Evolutionary conservation across 2,329 filamentous ascomycete genomes (phyloP), one percentile per base, ranked within the genome.

Genomic region (Cladophialophora yegresii): DNA sequence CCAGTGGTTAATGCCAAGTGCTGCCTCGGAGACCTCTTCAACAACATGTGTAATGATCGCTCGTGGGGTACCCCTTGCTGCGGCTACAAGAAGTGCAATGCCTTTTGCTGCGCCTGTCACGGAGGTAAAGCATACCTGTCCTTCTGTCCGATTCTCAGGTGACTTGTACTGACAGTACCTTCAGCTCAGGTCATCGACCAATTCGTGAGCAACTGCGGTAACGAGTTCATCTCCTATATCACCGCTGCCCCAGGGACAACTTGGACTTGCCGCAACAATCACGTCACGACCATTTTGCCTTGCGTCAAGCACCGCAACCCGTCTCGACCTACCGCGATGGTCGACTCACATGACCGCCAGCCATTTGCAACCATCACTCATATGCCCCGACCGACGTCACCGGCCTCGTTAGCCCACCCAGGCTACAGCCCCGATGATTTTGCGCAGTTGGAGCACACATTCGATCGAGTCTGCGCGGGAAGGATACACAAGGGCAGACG

Each of bases 191-290:
- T 60, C 30, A 60, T 60, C 23, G 28, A 49, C 7, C 32, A 54
- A 10, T 10, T 20, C 10, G 45, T 60, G 28, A 49, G 51, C n/a
- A 13, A 54, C 16, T 12, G 36, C 10, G 22, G n/a, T 16, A 10
- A 9, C 9, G 28, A 20, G 6, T 54, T 23, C 32, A 49, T 36
- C 7, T 54, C 58, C 2, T 30, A 40, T 50, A 47, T 61, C 33
- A 54, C 58, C 9, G 58, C 58, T 4, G 33, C 58, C 10, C 43
- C 16, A 10, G 36, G 51, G 13, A 32, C 23, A 4, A 61, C 49
- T 9, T 61, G 58, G 58, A 61, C 58, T 23, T 61, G 58, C 28
- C 58, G 58, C 22, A 50, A 47, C 58, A 54, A 32, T 33, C 58
- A 61, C n/a, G 49, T 36, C 40, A 50, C 12, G 8, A 50, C 43